Evolutionary conservation across 2,329 filamentous ascomycete species (phyloP).

Genomic region (Blastomyces percursus): DNA sequence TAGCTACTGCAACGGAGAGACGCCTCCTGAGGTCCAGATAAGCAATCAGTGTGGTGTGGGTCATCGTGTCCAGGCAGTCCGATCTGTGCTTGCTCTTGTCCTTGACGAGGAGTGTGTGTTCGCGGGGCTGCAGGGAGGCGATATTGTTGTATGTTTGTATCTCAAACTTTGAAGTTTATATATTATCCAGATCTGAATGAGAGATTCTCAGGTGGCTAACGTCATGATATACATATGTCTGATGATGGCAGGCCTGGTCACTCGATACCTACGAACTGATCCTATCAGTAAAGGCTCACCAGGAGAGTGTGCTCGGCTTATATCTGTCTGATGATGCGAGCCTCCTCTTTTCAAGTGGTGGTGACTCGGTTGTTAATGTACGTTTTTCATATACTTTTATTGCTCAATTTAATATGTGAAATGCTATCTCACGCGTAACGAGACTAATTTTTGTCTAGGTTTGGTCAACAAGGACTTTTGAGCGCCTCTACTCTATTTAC

Average conservation of each 20-base stretch:
- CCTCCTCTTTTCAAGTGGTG: conserved; percentile 82
- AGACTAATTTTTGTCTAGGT: conserved; percentile 38
- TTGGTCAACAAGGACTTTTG: conserved; percentile 70
- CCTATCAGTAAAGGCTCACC: conserved; percentile 72
- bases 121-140: conserved; percentile 84
- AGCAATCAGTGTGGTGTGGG: conserved; percentile 30
- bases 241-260: conserved; percentile 55
- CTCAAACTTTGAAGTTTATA: background rate
- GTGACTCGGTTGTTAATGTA: conserved; percentile 84
- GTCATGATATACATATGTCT: background rate
- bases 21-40: conserved; percentile 14
- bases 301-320: conserved; percentile 78
- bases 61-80: conserved; percentile 32
- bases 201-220: background rate
- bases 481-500: conserved; percentile 77
- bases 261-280: conserved; percentile 76
- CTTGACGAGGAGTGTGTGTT: conserved; percentile 74
- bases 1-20: conserved; percentile 3
- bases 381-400: conserved; percentile 9
- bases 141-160: conserved; percentile 56
- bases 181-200: conserved; percentile 12
- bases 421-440: background rate
- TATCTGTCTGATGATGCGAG: conserved; percentile 63
- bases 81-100: conserved; percentile 57
- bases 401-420: background rate